Base-by-base conservation (phyloP, 1,139 yeast genomes). In the Protomyces gravidus region DNA sequence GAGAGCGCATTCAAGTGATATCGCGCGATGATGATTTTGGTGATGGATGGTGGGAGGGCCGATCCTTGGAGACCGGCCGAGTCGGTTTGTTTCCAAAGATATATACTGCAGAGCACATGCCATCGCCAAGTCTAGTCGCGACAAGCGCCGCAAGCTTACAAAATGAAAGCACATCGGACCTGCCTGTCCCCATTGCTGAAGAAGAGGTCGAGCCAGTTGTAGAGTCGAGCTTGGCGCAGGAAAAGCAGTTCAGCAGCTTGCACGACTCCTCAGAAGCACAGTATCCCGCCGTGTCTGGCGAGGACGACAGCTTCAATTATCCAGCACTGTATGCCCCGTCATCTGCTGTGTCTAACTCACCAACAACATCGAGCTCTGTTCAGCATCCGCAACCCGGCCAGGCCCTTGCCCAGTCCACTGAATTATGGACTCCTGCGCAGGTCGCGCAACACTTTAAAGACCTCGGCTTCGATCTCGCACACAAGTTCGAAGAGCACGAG, bases 1-100 rank as follows among this genome's bases (percentile, higher is more conserved):
- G 97, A 26, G 97, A 92, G 68, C 84, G 82, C 65, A 79, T 94
- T 60, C 94, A 89, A 70, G 89, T 92, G 15, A 79, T 94, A 27
- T 89, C 95, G 47, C 96, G 89, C 71, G 99, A 92, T 72, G 81
- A 84, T 64, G 97, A 88, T 68, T 92, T 86, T 72, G 86, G 88
- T 66, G 99, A 92, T 71, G 97, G 97, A n/a, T 92, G 99, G 99
- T 92, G 85, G 64, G 80, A 80, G 65, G 78, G 73, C 65, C 26
- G 42, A 5, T 13, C 71, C 87, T 59, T 70, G 79, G 51, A 83
- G 90, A 0, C 80, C 80, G 62, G 60, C 55, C 79, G 81, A 62
- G 89, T 87, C 9, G 98, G 98, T 0, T 75, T 92, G 50, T 92
- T 89, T 69, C 98, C 98, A 9, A 86, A 85, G 68, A 81, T 89